Percentiles rank a stretch among this genome's conserved stretches.
These are phyloP conservation scores for Prunus fruticosa DNA, from an alignment of 306 rosid species.

Conservation along the genomic window DNA sequence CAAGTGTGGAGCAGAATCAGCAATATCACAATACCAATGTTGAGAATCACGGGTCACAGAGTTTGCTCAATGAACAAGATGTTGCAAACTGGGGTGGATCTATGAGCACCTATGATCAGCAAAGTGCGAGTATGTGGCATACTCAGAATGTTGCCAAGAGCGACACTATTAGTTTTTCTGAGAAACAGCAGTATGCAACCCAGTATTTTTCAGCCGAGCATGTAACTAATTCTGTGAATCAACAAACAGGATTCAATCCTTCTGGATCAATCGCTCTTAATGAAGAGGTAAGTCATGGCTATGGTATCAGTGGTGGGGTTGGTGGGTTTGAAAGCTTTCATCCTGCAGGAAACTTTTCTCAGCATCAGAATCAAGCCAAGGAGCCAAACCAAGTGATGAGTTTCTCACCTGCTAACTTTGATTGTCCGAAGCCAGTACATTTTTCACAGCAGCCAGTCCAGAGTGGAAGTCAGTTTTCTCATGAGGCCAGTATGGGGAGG, in stretches of 20 bases:
- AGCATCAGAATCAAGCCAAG: constrained; percentile 42
- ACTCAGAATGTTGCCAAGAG: constrained; percentile 25
- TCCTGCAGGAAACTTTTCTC: constrained; percentile 25
- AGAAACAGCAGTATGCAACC: constrained; percentile 36
- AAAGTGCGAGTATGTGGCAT: constrained; percentile 32
- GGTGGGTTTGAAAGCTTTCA: constrained; percentile 38
- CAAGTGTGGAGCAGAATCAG: constrained; percentile 33
- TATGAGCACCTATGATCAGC: constrained; percentile 38
- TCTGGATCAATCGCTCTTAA: constrained; percentile 37
- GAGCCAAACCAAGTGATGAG: constrained; percentile 34
- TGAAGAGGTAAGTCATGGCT: constrained; percentile 36
- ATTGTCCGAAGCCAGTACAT: constrained; percentile 30
- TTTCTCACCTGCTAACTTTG: constrained; percentile 43
- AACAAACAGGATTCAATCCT: constrained; percentile 32
- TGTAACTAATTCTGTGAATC: constrained; percentile 35
- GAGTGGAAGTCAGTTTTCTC: constrained; percentile 35
- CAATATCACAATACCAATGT: constrained; percentile 10
- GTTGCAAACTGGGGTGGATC: constrained; percentile 45
- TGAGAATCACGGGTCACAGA: constrained; percentile 35
- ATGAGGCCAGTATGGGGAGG: constrained; percentile 47
- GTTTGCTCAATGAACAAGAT: constrained; percentile 30
- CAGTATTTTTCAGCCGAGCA: constrained; percentile 7
- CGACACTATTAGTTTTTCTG: constrained; percentile 31
- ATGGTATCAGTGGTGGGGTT: constrained; percentile 33
- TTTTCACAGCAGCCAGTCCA: constrained; percentile 46